These are phyloP conservation scores for Podaxis rugospora DNA, from an alignment of 768 basidiomycete species.

Conservation along the genomic window DNA sequence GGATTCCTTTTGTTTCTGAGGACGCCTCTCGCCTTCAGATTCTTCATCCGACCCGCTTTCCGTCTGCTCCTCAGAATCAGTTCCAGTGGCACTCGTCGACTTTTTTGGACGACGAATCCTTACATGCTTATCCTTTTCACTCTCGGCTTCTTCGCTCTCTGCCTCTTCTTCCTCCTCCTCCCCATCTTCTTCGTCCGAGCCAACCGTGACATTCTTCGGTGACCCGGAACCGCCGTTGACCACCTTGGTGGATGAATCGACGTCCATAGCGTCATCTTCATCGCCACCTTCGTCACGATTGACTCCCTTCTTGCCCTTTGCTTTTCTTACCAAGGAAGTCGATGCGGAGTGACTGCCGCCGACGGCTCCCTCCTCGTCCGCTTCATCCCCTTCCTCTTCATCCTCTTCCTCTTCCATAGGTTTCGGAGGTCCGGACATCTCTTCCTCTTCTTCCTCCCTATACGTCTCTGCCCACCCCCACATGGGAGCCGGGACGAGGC, in stretches of 20 bases:
- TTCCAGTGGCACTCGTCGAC: conserved; percentile 13
- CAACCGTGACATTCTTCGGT: not conserved
- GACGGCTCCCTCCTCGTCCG: not conserved
- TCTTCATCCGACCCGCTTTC: conserved; percentile 15
- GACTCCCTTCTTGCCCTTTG: not conserved
- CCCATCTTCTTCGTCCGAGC: conserved; percentile 12
- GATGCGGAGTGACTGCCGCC: not conserved
- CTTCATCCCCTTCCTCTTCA: conserved; percentile 27
- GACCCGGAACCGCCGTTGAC: not conserved
- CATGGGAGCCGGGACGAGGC: conserved; percentile 75
- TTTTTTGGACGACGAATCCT: conserved; percentile 4
- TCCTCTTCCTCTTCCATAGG: conserved; percentile 59
- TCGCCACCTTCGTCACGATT: conserved; percentile 11
- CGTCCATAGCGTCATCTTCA: conserved; percentile 18
- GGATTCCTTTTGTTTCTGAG: not conserved
- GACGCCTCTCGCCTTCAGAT: conserved; percentile 14
- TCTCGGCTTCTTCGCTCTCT: conserved; percentile 16
- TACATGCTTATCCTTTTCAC: conserved; percentile 10
- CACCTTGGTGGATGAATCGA: not conserved
- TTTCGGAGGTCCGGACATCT: conserved; percentile 47
- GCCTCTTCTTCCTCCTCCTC: conserved; percentile 14
- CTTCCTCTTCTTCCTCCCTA: conserved; percentile 51
- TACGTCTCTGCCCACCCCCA: conserved; percentile 76
- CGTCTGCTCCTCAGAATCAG: conserved; percentile 17
- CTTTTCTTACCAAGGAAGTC: conserved; percentile 16